Conservation (phyloP, 176 grass and related monocot genomes). For the Panicum miliaceum region DNA sequence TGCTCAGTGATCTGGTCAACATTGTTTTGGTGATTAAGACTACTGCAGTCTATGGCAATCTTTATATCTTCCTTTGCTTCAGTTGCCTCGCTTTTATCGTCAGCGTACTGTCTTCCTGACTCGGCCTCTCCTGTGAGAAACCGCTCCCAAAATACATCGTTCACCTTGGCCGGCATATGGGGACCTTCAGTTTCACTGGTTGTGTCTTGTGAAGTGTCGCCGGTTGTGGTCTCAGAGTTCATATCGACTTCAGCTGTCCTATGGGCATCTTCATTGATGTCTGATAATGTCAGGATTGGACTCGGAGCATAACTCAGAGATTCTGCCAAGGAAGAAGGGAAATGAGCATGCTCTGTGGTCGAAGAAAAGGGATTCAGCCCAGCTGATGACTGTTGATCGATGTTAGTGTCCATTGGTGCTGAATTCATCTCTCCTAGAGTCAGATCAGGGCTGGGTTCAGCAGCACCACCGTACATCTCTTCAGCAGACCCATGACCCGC, state of each 20-base stretch:
- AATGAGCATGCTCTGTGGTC: background rate
- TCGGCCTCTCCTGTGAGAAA: conserved; percentile 58
- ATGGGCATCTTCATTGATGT: background rate
- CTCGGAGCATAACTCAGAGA: conserved; percentile 37
- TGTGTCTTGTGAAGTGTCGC: conserved; percentile 52
- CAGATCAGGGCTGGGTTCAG: conserved; percentile 36
- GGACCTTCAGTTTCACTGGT: conserved; percentile 24
- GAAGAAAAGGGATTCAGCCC: conserved; percentile 20
- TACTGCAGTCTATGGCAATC: background rate
- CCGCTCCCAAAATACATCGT: conserved; percentile 76
- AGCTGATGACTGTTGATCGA: conserved; percentile 33
- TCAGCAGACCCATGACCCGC: conserved; percentile 41
- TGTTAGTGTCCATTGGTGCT: conserved; percentile 37
- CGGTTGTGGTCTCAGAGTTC: conserved; percentile 47
- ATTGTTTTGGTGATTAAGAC: conserved; percentile 26
- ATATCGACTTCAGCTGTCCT: conserved; percentile 41
- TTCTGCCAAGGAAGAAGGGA: conserved; percentile 21
- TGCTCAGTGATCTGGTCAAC: conserved; percentile 44
- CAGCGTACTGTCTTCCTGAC: conserved; percentile 33
- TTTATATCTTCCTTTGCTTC: conserved; percentile 24
- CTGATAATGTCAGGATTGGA: conserved; percentile 39
- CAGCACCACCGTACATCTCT: conserved; percentile 43
- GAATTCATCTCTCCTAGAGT: conserved; percentile 41
- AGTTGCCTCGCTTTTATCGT: conserved; percentile 1
- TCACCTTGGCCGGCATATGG: conserved; percentile 32